These are phyloP conservation scores for Penicillium fimorum DNA, from an alignment of 495 filamentous ascomycete genomes.

Conservation along the genomic window DNA sequence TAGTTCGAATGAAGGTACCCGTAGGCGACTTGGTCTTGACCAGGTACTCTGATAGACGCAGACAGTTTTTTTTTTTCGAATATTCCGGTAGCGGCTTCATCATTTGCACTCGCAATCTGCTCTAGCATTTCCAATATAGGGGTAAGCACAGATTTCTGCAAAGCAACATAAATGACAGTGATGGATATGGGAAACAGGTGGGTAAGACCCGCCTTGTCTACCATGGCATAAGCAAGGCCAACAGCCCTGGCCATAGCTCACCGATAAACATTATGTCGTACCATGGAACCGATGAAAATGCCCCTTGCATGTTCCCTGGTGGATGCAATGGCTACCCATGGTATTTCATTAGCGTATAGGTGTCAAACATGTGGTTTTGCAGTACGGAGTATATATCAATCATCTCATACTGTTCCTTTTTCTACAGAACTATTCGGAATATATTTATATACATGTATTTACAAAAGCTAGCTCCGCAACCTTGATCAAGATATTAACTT, in stretches of 20 bases:
- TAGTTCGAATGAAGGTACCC: not conserved
- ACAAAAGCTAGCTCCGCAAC: not conserved
- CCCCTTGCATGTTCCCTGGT: not conserved
- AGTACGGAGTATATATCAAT: no score
- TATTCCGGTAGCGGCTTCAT: not conserved
- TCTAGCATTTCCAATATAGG: not conserved
- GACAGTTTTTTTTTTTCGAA: not conserved
- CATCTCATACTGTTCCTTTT: not conserved
- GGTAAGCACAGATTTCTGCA: not conserved
- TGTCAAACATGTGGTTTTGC: not conserved
- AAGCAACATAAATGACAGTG: not conserved
- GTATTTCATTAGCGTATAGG: not conserved
- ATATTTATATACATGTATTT: not conserved
- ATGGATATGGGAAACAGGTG: not conserved
- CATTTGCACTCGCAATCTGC: not conserved
- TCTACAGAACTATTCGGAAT: not conserved
- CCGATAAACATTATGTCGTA: not conserved
- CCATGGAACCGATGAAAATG: not conserved
- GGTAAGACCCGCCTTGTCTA: not conserved
- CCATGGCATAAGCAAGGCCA: not conserved
- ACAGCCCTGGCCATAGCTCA: not conserved
- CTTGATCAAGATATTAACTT: not conserved
- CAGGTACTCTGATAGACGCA: not conserved
- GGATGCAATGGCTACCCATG: not conserved
- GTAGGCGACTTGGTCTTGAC: not conserved